Evolutionary conservation across 345 rosid species (phyloP).

Genomic region (Hypericum perforatum): DNA sequence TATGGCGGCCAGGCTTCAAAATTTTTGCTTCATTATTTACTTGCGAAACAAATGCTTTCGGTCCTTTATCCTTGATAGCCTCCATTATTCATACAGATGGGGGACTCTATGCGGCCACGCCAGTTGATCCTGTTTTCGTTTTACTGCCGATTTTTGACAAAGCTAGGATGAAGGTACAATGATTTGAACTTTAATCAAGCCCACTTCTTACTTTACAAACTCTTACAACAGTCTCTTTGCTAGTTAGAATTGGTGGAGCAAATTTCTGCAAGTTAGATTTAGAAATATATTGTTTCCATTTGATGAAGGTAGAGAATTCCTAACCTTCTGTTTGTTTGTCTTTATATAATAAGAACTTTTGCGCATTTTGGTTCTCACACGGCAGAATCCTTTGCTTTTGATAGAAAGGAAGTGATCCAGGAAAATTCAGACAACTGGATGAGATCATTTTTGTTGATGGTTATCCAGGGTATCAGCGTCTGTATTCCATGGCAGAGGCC

Average conservation of each 20-base stretch:
- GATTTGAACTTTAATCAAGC: not conserved
- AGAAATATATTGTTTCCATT: too few relatives aligned
- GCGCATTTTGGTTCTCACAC: too few relatives aligned
- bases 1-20: too few relatives aligned
- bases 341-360: too few relatives aligned
- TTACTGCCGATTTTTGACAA: conserved; percentile 71
- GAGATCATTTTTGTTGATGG: conserved; percentile 64
- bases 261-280: too few relatives aligned
- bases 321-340: too few relatives aligned
- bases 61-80: not conserved
- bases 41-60: not conserved
- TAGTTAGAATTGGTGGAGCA: too few relatives aligned
- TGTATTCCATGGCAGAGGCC: conserved; percentile 52
- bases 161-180: conserved; percentile 77
- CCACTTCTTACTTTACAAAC: not conserved
- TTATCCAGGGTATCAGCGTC: conserved; percentile 57
- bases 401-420: conserved; percentile 69
- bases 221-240: too few relatives aligned
- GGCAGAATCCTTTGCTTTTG: too few relatives aligned
- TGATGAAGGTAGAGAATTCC: too few relatives aligned
- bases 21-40: not conserved
- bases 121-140: conserved; percentile 80
- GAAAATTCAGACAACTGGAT: conserved; percentile 81
- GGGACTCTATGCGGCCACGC: conserved; percentile 58
- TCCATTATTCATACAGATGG: conserved; percentile 44